A percentile compares a stretch with the other conserved stretches of the same genome.
phyloP scores from a whole-genome alignment of 2,329 filamentous ascomycete species.

The Phialophora expanda region DNA sequence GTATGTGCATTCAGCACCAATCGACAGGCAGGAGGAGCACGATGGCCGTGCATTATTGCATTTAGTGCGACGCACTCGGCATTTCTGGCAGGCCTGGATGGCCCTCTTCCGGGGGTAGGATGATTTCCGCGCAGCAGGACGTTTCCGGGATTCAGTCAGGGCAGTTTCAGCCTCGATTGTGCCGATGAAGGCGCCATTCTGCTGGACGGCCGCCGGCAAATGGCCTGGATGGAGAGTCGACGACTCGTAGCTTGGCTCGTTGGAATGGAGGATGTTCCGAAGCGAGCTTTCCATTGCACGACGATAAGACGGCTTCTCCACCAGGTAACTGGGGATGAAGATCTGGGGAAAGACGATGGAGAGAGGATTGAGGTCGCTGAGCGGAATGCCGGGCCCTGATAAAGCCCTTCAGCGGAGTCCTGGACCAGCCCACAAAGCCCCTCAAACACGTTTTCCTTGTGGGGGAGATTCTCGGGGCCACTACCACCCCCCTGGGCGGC shows the following conservation, averaged over 20 bases:
- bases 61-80: constrained; percentile 43
- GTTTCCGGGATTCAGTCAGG: constrained; percentile 22
- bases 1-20: constrained; percentile 44
- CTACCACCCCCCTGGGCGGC: background rate
- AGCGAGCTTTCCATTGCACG: constrained; percentile 35
- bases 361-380: constrained; percentile 13
- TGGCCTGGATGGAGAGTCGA: constrained; percentile 17
- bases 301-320: constrained; percentile 16
- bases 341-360: constrained; percentile 29
- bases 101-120: constrained; percentile 45
- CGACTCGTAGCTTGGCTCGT: constrained; percentile 26
- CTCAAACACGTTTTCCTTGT: constrained; percentile 2
- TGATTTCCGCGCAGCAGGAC: constrained; percentile 32
- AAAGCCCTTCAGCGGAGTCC: constrained; percentile 26
- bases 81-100: constrained; percentile 44
- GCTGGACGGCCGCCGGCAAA: constrained; percentile 16
- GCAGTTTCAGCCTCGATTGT: constrained; percentile 20
- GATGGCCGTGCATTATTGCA: constrained; percentile 45
- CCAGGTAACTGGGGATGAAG: constrained; percentile 23
- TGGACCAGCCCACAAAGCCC: constrained; percentile 10
- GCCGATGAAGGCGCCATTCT: constrained; percentile 9
- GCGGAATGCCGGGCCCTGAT: constrained; percentile 32
- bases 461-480: constrained; percentile 5
- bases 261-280: constrained; percentile 35
- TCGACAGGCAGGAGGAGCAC: constrained; percentile 42